Conservation (phyloP, 768 basidiomycete species). For the Agaricus subrufescens region DNA sequence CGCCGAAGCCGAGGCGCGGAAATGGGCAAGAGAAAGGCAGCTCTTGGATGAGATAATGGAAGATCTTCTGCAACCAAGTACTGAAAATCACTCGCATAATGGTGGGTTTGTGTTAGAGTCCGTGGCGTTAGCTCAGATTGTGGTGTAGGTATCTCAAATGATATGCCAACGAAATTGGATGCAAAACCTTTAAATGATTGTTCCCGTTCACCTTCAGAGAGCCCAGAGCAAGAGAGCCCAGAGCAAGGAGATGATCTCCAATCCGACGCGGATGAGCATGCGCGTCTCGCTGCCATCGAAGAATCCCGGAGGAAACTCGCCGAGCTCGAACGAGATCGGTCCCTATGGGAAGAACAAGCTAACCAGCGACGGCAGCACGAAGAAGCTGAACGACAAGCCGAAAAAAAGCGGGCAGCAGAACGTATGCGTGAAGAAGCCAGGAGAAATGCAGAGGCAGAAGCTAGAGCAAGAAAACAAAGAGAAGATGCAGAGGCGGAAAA, state of each 20-base stretch:
- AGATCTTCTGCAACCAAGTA: constrained; percentile 23
- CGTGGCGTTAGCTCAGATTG: background rate
- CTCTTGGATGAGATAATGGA: constrained; percentile 38
- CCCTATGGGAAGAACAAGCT: constrained; percentile 55
- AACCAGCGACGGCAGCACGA: constrained; percentile 40
- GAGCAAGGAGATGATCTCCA: constrained; percentile 7
- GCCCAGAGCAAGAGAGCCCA: constrained; percentile 5
- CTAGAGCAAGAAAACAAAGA: constrained; percentile 19
- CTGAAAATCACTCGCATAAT: background rate
- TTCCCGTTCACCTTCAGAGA: background rate
- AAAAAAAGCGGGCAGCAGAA: constrained; percentile 28
- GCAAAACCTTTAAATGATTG: background rate
- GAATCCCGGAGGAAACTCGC: constrained; percentile 66
- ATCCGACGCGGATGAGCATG: constrained; percentile 24
- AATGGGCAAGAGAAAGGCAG: constrained; percentile 32
- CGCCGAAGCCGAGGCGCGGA: constrained; percentile 30
- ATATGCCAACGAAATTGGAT: background rate
- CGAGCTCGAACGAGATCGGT: constrained; percentile 60
- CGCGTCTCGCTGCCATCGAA: constrained; percentile 41
- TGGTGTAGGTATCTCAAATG: background rate
- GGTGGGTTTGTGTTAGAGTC: constrained; percentile 4
- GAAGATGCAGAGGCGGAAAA: constrained; percentile 26
- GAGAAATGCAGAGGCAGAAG: constrained; percentile 24
- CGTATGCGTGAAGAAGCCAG: constrained; percentile 25
- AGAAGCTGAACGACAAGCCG: constrained; percentile 36